A percentile compares a stretch with the other conserved stretches of the same genome.
phyloP scores from a whole-genome alignment of 2,329 filamentous ascomycete genomes.

The Aspergillus sp. region DNA sequence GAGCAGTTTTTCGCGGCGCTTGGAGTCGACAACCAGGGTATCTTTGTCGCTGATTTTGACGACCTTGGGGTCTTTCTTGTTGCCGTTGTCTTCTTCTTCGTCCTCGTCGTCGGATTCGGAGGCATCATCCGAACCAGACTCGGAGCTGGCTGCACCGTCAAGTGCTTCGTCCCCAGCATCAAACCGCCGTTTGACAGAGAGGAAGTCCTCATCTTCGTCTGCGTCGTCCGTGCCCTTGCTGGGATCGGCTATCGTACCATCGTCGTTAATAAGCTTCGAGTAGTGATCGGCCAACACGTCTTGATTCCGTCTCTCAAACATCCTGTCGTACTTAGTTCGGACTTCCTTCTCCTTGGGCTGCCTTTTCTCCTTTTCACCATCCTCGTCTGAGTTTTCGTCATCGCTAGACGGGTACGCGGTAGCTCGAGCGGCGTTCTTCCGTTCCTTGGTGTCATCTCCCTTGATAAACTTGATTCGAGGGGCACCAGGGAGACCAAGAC shows the following conservation, averaged over 20 bases:
- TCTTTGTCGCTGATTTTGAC: constrained; percentile 60
- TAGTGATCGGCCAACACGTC: constrained; percentile 95
- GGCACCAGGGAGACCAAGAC: constrained; percentile 83
- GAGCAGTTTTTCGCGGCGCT: constrained; percentile 92
- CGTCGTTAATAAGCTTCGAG: constrained; percentile 74
- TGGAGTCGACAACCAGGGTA: constrained; percentile 83
- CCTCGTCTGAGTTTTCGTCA: constrained; percentile 47
- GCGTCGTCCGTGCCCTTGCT: constrained; percentile 51
- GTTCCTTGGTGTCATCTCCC: constrained; percentile 79
- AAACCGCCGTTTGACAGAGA: constrained; percentile 86
- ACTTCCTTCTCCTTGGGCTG: constrained; percentile 65
- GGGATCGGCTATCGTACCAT: constrained; percentile 44
- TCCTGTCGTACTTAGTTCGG: constrained; percentile 92
- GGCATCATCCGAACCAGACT: constrained; percentile 37
- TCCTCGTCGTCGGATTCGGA: constrained; percentile 38
- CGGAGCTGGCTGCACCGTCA: constrained; percentile 24
- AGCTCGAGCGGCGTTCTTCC: constrained; percentile 80
- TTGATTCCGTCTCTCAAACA: constrained; percentile 97
- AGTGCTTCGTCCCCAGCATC: constrained; percentile 64
- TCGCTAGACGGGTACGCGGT: constrained; percentile 61
- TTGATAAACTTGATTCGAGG: constrained; percentile 93
- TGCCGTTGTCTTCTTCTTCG: constrained; percentile 13
- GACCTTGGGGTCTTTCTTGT: constrained; percentile 42
- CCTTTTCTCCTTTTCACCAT: constrained; percentile 51
- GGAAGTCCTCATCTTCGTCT: constrained; percentile 76